Base-by-base conservation (phyloP, 805 yeast genomes). In the Candida methanosorbosa region DNA sequence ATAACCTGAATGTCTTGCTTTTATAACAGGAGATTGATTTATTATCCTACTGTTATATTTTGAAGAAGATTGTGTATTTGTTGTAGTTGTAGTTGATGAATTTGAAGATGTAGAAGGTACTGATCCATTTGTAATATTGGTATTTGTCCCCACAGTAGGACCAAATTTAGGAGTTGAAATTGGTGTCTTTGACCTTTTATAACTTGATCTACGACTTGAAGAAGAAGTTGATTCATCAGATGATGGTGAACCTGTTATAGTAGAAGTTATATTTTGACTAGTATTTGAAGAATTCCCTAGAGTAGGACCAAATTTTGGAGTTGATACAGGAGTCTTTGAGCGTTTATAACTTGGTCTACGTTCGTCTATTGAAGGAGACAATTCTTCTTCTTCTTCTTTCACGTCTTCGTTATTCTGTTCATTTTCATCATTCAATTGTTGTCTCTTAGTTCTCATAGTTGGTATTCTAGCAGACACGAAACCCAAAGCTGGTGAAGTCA, bases 401-500 rank as follows among this genome's bases (percentile, higher is more conserved):
- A 21, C 11, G 11, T 21, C 40, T 48, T 17, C 34, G 32, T n/a
- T 30, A 20, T 27, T 38, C 38, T 42, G 49, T 22, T 38, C 57
- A 47, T 35, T 63, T 44, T 43, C 44, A 5, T 18, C 30, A 11
- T 28, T 21, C 20, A 28, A 12, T 6, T 12, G 37, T 21, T 33
- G 44, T 32, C 55, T 43, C 33, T 54, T 48, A 30, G 55, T 55
- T 31, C 61, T 40, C 28, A 52, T 37, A 38, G 32, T 19, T 32
- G 47, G 40, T 27, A 44, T 46, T 27, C 54, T 34, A 11, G 38
- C 27, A 18, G 42, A 39, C 28, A 57, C 67, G 34, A 74, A 82
- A 39, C 65, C 71, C 38, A 79, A 52, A 4, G 84, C 84, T 1
- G 87, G 87, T 1, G 84, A 77, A 4, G 86, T 75, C 45, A 80